Conservation (phyloP, 805 yeast species). For the Saturnispora serradocipensis region DNA sequence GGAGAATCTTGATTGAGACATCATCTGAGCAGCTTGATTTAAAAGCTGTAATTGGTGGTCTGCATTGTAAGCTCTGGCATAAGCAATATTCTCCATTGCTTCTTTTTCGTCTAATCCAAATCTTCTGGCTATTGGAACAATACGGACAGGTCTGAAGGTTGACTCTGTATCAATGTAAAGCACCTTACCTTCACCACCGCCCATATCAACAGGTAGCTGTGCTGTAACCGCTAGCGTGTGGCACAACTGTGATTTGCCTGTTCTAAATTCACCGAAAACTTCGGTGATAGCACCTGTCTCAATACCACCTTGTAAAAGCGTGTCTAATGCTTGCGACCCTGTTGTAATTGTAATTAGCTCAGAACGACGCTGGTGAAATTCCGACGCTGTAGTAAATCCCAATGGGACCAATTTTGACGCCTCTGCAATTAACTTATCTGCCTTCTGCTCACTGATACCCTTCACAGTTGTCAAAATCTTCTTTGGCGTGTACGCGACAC, state of each 20-base stretch:
- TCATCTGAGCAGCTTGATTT: slow-evolving; percentile 88
- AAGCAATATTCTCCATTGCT: slow-evolving; percentile 94
- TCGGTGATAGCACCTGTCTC: slow-evolving; percentile 97
- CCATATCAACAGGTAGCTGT: slow-evolving; percentile 91
- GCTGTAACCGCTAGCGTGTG: slow-evolving; percentile 96
- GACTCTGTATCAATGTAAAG: slow-evolving; percentile 95
- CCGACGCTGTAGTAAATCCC: slow-evolving; percentile 97
- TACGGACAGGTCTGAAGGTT: slow-evolving; percentile 86
- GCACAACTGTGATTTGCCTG: slow-evolving; percentile 95
- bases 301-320: slow-evolving; percentile 89
- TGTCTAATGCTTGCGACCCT: slow-evolving; percentile 90
- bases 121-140: slow-evolving; percentile 82
- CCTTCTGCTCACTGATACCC: slow-evolving; percentile 94
- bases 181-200: slow-evolving; percentile 98
- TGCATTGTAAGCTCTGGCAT: slow-evolving; percentile 94
- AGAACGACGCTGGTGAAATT: slow-evolving; percentile 80
- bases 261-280: slow-evolving; percentile 93
- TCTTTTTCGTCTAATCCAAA: slow-evolving; percentile 89
- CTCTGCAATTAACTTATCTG: slow-evolving; percentile 72
- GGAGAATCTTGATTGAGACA: slow-evolving; percentile 89
- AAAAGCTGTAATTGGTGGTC: slow-evolving; percentile 88
- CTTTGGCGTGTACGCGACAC: slow-evolving; percentile 89
- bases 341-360: slow-evolving; percentile 91
- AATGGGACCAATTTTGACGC: slow-evolving; percentile 84
- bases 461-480: slow-evolving; percentile 67